Conservation (phyloP, 208 protist species). For the Crithidia brevicula region DNA sequence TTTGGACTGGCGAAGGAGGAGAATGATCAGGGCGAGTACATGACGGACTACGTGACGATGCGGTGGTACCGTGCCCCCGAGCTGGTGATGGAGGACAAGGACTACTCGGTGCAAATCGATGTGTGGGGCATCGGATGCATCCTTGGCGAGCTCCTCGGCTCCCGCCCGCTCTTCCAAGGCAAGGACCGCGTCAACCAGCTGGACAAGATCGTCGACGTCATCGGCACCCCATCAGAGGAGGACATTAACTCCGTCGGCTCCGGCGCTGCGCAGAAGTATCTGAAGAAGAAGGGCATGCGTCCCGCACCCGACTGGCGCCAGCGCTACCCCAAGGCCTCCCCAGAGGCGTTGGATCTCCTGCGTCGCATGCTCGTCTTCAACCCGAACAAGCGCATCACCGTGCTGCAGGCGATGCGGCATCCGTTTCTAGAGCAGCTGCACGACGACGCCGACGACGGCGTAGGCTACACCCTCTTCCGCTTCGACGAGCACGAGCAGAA, state of each 20-base stretch:
- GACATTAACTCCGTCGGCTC: slow-evolving; percentile 85
- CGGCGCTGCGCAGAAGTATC: slow-evolving; percentile 86
- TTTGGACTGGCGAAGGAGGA: slow-evolving; percentile 93
- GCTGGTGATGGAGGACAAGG: slow-evolving; percentile 92
- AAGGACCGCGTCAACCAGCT: slow-evolving; percentile 91
- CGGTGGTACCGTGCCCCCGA: slow-evolving; percentile 95
- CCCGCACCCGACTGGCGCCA: slow-evolving; percentile 60
- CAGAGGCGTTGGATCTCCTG: slow-evolving; percentile 89
- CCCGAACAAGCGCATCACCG: slow-evolving; percentile 91
- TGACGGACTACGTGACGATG: slow-evolving; percentile 96
- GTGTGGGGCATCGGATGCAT: slow-evolving; percentile 93
- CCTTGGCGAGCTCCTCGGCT: slow-evolving; percentile 88
- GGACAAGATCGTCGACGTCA: slow-evolving; percentile 93
- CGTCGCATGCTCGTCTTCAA: slow-evolving; percentile 93
- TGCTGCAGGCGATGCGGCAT: slow-evolving; percentile 90
- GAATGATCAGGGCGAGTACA: slow-evolving; percentile 86
- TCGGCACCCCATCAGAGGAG: slow-evolving; percentile 89
- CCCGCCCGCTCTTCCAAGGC: slow-evolving; percentile 87
- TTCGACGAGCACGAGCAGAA: slow-evolving; percentile 85
- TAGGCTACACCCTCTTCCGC: slow-evolving; percentile 60
- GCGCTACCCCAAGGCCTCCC: slow-evolving; percentile 81
- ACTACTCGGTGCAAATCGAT: slow-evolving; percentile 92
- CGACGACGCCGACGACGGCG: slow-evolving; percentile 78
- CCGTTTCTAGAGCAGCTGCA: slow-evolving; percentile 87
- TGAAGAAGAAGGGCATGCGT: slow-evolving; percentile 74